phyloP scores from a whole-genome alignment of 768 basidiomycete genomes.

The Auricularia sp. region DNA sequence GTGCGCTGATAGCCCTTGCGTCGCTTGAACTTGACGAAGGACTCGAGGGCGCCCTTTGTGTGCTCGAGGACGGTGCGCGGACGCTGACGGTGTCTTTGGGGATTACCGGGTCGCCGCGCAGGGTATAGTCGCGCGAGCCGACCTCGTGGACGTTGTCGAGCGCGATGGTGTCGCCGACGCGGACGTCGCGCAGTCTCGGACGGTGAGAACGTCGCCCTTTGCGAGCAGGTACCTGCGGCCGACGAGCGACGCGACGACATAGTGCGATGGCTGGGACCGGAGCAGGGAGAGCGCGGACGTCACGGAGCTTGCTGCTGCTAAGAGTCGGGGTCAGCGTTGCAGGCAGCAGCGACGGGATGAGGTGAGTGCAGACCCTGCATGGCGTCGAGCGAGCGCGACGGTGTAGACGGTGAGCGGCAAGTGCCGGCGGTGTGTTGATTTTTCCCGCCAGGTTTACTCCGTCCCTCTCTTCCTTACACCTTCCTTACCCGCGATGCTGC shows the following conservation, averaged over 20 bases:
- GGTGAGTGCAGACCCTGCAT: neutral
- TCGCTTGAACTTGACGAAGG: slow-evolving; percentile 91
- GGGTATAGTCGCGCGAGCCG: slow-evolving; percentile 89
- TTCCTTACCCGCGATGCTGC: slow-evolving; percentile 1
- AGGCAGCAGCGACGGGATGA: neutral
- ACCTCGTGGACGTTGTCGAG: slow-evolving; percentile 88
- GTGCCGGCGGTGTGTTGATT: neutral
- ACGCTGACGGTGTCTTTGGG: slow-evolving; percentile 59
- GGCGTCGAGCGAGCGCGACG: neutral
- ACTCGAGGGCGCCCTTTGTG: slow-evolving; percentile 89
- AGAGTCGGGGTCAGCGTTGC: neutral
- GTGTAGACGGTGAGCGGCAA: neutral
- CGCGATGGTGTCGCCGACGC: slow-evolving; percentile 74
- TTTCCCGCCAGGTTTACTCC: neutral
- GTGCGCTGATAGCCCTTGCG: slow-evolving; percentile 97
- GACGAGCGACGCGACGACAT: slow-evolving; percentile 81
- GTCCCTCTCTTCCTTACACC: slow-evolving; percentile 1
- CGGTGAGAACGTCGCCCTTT: slow-evolving; percentile 84
- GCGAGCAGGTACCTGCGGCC: slow-evolving; percentile 84
- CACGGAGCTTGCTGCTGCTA: slow-evolving; percentile 6
- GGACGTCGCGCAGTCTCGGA: slow-evolving; percentile 82
- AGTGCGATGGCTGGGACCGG: slow-evolving; percentile 84
- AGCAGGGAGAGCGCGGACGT: slow-evolving; percentile 67
- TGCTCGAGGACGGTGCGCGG: slow-evolving; percentile 94
- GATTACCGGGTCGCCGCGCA: slow-evolving; percentile 69